Base-by-base conservation (phyloP, 2,329 filamentous ascomycete species). In the Calonectria pseudoreteaudii region DNA sequence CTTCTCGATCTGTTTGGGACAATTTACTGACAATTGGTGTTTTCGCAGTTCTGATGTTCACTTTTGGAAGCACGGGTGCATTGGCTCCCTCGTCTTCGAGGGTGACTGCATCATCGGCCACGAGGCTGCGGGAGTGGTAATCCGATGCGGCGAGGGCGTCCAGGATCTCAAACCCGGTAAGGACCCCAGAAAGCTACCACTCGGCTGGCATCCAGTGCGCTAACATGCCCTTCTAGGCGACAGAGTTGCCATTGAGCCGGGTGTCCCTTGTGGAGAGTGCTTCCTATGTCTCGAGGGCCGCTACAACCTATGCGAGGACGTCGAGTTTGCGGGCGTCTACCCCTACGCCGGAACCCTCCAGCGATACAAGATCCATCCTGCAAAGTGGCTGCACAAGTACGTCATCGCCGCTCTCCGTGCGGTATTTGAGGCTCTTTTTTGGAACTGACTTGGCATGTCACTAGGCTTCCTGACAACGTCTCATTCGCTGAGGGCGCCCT, bases 31-130 rank as follows among this genome's bases (percentile, higher is more conserved):
- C 52, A 6, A 18, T 38, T 13, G 30, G 16, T 56, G 18, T 56
- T 56, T 13, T 28, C 14, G 20, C 36, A 91, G 89, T 50, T 93
- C 91, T 0, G 92, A 94, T 78, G 89, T 94, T 75, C 92, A 94
- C 80, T 92, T 93, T 77, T 94, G 92, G 92, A 91, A 91, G 78
- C 85, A 87, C 0, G 92, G 92, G 30, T 84, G 88, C 16, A 94
- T 94, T 78, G 92, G 93, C 3, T 87, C 88, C 2, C 86, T 94
- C 2, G 87, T 91, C 2, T 89, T 94, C 16, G 88, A 91, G 72
- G 89, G 89, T 26, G 90, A 93, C 76, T 92, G 91, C 78, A 92
- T 93, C 67, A 87, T 93, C 58, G 91, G 92, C 28, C 92, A 93
- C 75, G 92, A 94, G 82, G 91, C 89, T 5, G 88, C 91, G 13